Conservation (phyloP, 1,139 yeast genomes). For the Lizanozyma gosingica region DNA sequence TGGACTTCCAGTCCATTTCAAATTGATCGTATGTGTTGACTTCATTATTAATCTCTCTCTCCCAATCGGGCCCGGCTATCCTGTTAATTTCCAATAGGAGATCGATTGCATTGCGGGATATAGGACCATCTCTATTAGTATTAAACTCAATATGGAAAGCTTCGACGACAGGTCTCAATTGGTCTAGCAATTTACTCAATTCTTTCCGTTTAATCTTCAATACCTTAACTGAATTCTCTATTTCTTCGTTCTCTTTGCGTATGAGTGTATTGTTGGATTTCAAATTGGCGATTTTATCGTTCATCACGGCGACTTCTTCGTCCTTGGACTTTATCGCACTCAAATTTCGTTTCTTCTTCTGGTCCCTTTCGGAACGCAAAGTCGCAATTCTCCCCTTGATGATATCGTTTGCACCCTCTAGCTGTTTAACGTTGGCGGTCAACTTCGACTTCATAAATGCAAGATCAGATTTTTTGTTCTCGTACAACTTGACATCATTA, state of each 20-base stretch:
- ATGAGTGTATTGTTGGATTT: conserved; percentile 5
- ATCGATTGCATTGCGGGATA: conserved; percentile 21
- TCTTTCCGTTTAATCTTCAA: conserved; percentile 20
- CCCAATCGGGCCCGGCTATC: conserved; percentile 26
- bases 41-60: conserved; percentile 23
- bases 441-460: conserved; percentile 27
- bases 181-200: conserved; percentile 10
- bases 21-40: conserved; percentile 18
- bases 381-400: neutral
- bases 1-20: conserved; percentile 27
- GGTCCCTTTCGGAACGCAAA: neutral
- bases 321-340: neutral
- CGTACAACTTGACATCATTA: conserved; percentile 24
- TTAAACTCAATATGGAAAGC: conserved; percentile 14
- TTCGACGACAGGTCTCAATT: conserved; percentile 22
- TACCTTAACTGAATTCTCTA: conserved; percentile 18
- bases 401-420: conserved; percentile 14
- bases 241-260: conserved; percentile 12
- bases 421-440: conserved; percentile 16
- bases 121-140: conserved; percentile 25
- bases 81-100: conserved; percentile 17
- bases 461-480: conserved; percentile 22
- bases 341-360: neutral
- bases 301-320: neutral
- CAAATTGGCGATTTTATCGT: conserved; percentile 7